Conservation (phyloP, 495 filamentous ascomycete species). For the Glarea lozoyensis region DNA sequence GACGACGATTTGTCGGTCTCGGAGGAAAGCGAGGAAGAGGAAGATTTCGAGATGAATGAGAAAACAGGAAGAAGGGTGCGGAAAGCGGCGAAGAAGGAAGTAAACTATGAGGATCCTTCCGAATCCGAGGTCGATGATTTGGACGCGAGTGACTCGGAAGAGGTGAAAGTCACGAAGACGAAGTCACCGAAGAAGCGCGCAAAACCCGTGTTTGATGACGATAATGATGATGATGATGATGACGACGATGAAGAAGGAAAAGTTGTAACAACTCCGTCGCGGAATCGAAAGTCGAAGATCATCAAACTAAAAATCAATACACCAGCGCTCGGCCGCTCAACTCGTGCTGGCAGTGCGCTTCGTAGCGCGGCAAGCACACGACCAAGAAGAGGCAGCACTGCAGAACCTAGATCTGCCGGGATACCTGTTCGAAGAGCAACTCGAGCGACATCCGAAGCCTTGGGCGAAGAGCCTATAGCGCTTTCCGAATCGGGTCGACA, state of each 20-base stretch:
- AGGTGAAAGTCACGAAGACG: conserved; percentile 10
- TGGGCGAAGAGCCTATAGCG: conserved; percentile 51
- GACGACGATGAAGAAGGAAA: conserved; percentile 23
- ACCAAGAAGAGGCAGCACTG: conserved; percentile 9
- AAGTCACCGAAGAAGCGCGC: conserved; percentile 14
- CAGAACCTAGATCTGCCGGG: conserved; percentile 17
- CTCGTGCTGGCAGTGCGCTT: conserved; percentile 33
- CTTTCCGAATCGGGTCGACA: conserved; percentile 74
- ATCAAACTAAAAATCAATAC: conserved; percentile 26
- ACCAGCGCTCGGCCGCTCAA: conserved; percentile 23
- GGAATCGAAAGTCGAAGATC: conserved; percentile 18
- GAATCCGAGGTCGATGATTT: conserved; percentile 15
- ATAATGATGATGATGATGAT: conserved; percentile 6
- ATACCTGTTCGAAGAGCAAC: conserved; percentile 13
- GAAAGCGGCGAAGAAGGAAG: conserved; percentile 25
- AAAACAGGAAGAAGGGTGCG: conserved; percentile 16
- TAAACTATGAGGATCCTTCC: conserved; percentile 31
- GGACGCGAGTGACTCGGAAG: conserved; percentile 23
- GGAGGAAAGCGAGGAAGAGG: conserved; percentile 48
- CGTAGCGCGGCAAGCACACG: too few species aligned
- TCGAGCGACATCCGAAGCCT: conserved; percentile 27
- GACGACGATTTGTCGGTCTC: conserved; percentile 53
- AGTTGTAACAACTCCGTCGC: not conserved
- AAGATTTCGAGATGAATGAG: conserved; percentile 49
- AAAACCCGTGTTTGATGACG: conserved; percentile 8